A percentile compares a stretch with the other conserved stretches of the same genome.
Evolutionary conservation across 2,329 filamentous ascomycete species (phyloP).

Genomic region (Catunica adiposa): DNA sequence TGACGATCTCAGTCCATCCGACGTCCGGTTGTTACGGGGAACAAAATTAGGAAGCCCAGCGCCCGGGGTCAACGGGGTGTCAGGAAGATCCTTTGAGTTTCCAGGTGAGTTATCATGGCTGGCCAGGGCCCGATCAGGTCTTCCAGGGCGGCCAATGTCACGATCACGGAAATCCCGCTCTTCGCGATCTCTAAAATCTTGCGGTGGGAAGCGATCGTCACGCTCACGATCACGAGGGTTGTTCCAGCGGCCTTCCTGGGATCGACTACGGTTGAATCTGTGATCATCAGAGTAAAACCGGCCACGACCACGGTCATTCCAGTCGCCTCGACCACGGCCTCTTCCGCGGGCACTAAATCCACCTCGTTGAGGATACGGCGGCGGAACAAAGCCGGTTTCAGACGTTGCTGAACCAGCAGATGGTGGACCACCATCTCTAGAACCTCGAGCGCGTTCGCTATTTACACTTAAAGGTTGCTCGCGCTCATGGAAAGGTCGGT

Average conservation of each 20-base stretch:
- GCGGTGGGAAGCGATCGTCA: conserved; percentile 25
- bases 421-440: conserved; percentile 51
- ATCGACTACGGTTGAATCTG: conserved; percentile 46
- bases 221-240: conserved; percentile 40
- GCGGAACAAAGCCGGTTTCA: conserved; percentile 40
- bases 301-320: conserved; percentile 35
- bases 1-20: conserved; percentile 19
- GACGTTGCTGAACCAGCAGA: conserved; percentile 56
- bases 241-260: conserved; percentile 44
- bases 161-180: conserved; percentile 31
- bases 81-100: conserved; percentile 28
- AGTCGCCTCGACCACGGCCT: conserved; percentile 28
- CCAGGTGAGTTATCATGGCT: conserved; percentile 31
- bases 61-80: conserved; percentile 34
- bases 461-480: conserved; percentile 47
- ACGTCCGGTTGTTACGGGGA: conserved; percentile 42
- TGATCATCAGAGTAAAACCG: conserved; percentile 45
- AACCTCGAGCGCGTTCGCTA: conserved; percentile 48
- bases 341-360: conserved; percentile 38
- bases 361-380: conserved; percentile 33
- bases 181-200: conserved; percentile 25
- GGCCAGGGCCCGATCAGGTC: conserved; percentile 33
- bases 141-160: conserved; percentile 30
- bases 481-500: conserved; percentile 46
- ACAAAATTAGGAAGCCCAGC: conserved; percentile 27